Conservation (phyloP, 805 yeast species). For the Candida piceae region DNA sequence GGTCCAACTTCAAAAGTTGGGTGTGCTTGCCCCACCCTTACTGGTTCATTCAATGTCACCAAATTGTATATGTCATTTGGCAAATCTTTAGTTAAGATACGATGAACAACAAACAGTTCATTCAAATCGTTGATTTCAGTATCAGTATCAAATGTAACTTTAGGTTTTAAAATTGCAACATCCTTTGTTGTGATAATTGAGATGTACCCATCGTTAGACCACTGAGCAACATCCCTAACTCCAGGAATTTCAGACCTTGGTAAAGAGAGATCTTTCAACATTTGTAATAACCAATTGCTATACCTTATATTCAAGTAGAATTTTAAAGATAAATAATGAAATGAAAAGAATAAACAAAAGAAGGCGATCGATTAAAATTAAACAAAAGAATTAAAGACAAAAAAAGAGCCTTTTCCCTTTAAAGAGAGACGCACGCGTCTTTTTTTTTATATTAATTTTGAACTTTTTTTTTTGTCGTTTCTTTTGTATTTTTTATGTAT, state of each 20-base stretch:
- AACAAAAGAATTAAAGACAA: too few relatives aligned
- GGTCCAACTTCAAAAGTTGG: slow-evolving; percentile 5
- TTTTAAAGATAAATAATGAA: too few relatives aligned
- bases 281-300: neutral
- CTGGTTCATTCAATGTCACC: slow-evolving; percentile 12
- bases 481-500: too few relatives aligned
- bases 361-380: too few relatives aligned
- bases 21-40: slow-evolving; percentile 15
- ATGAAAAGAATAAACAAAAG: too few relatives aligned
- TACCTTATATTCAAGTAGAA: too few relatives aligned
- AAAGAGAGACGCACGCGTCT: too few relatives aligned
- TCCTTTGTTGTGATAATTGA: slow-evolving; percentile 12
- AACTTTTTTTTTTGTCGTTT: too few relatives aligned
- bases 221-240: slow-evolving; percentile 5
- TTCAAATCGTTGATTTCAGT: slow-evolving; percentile 4
- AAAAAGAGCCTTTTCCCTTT: too few relatives aligned
- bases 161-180: slow-evolving; percentile 12
- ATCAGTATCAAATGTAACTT: neutral
- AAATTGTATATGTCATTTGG: slow-evolving; percentile 11
- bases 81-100: slow-evolving; percentile 10
- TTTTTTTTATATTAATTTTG: too few relatives aligned
- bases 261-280: slow-evolving; percentile 13
- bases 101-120: slow-evolving; percentile 9
- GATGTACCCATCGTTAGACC: slow-evolving; percentile 19
- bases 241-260: slow-evolving; percentile 7